These are phyloP conservation scores for Annulohypoxylon truncatum DNA, from an alignment of 2,329 filamentous ascomycete species.

Conservation along the genomic window DNA sequence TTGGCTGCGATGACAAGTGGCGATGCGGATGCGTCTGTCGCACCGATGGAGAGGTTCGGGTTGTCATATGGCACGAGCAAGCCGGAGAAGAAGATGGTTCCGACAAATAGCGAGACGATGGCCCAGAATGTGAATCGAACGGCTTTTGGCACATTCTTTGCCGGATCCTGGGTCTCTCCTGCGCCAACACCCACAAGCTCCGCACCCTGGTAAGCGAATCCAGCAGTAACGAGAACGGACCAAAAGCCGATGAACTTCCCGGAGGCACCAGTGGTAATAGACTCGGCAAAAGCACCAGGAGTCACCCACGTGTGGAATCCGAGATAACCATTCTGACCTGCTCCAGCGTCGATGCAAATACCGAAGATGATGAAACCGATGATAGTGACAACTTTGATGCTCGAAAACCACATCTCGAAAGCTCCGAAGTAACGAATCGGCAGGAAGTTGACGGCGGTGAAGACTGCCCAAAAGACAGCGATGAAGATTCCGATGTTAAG, in stretches of 20 bases:
- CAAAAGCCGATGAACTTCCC: slow-evolving; percentile 77
- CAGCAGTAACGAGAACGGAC: slow-evolving; percentile 74
- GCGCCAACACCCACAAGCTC: slow-evolving; percentile 84
- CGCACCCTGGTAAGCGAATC: slow-evolving; percentile 78
- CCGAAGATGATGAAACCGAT: slow-evolving; percentile 81
- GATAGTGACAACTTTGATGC: slow-evolving; percentile 81
- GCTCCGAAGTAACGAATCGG: slow-evolving; percentile 80
- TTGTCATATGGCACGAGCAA: slow-evolving; percentile 75
- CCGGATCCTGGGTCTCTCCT: slow-evolving; percentile 78
- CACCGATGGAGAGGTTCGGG: slow-evolving; percentile 61
- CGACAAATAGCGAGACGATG: slow-evolving; percentile 75
- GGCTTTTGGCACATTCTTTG: slow-evolving; percentile 76
- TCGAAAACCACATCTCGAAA: slow-evolving; percentile 82
- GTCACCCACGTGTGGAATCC: slow-evolving; percentile 78
- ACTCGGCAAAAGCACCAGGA: slow-evolving; percentile 75
- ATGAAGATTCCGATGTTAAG: slow-evolving; percentile 79
- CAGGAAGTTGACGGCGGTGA: slow-evolving; percentile 76
- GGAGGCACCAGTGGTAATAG: slow-evolving; percentile 63
- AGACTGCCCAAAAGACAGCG: slow-evolving; percentile 76
- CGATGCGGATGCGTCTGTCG: slow-evolving; percentile 71
- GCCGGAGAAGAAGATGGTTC: slow-evolving; percentile 76
- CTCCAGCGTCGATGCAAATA: slow-evolving; percentile 80
- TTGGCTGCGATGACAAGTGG: slow-evolving; percentile 72
- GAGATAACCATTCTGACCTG: slow-evolving; percentile 74
- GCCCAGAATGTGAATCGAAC: slow-evolving; percentile 81